phyloP scores from a whole-genome alignment of 257 asterid genomes.

The Knoxia roxburghii region DNA sequence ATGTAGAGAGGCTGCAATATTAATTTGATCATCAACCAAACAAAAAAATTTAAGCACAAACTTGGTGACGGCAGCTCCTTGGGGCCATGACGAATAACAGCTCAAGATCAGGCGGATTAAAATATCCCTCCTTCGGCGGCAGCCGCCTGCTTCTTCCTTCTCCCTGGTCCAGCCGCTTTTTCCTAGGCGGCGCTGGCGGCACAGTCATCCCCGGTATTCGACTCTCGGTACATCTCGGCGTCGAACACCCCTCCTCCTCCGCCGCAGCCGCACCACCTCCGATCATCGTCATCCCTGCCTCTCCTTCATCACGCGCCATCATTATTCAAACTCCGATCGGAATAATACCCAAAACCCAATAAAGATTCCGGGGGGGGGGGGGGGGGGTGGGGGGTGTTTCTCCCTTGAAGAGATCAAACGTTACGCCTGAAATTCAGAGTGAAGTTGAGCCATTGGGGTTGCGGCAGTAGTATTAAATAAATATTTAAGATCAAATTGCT shows the following conservation, averaged over 20 bases:
- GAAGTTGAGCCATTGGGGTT: not conserved
- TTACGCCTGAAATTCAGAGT: too few relatives aligned
- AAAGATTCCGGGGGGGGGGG: too few relatives aligned
- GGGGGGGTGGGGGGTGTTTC: too few relatives aligned
- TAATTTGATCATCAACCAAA: too few relatives aligned
- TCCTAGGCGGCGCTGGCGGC: constrained; percentile 52
- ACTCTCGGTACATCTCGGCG: constrained; percentile 32
- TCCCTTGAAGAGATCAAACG: not conserved
- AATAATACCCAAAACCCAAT: too few relatives aligned
- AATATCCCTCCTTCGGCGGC: constrained; percentile 39
- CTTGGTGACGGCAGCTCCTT: constrained; percentile 19
- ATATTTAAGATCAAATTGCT: not conserved
- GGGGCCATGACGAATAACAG: constrained; percentile 27
- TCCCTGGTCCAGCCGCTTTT: constrained; percentile 22
- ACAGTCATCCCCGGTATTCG: constrained; percentile 32
- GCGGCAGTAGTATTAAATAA: too few relatives aligned
- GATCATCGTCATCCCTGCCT: too few relatives aligned
- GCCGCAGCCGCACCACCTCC: not conserved
- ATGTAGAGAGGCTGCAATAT: too few relatives aligned
- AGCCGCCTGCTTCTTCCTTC: constrained; percentile 20
- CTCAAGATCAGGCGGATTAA: constrained; percentile 49
- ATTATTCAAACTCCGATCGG: too few relatives aligned
- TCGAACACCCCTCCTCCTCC: constrained; percentile 30
- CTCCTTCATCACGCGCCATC: too few relatives aligned
- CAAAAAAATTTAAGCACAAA: constrained; percentile 29